phyloP scores from a whole-genome alignment of 768 basidiomycete species.

The Auricularia cornea region DNA sequence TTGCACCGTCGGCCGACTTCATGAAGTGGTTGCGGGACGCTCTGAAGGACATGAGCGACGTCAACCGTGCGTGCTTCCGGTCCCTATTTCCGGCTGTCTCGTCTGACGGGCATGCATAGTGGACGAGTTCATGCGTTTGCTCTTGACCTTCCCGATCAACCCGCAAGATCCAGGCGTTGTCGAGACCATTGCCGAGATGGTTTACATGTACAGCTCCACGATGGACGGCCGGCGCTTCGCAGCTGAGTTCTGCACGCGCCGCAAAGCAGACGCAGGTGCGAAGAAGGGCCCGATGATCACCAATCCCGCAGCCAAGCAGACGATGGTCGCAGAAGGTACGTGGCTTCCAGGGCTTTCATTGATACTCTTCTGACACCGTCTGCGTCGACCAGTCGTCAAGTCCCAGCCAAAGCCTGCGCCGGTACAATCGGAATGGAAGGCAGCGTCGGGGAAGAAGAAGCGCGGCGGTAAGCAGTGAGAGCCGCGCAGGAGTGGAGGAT shows the following conservation, averaged over 20 bases:
- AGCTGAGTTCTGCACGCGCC: slow-evolving; percentile 77
- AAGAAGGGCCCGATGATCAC: slow-evolving; percentile 29
- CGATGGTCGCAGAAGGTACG: slow-evolving; percentile 62
- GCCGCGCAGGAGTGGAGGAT: neutral
- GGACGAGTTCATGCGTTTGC: slow-evolving; percentile 93
- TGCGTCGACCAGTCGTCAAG: slow-evolving; percentile 55
- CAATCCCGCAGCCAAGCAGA: slow-evolving; percentile 35
- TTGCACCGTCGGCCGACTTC: slow-evolving; percentile 80
- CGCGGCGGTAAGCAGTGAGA: slow-evolving; percentile 40
- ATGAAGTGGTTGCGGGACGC: slow-evolving; percentile 84
- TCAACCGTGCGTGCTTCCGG: slow-evolving; percentile 51
- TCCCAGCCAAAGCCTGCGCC: slow-evolving; percentile 65
- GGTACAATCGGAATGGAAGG: slow-evolving; percentile 68
- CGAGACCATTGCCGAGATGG: slow-evolving; percentile 92
- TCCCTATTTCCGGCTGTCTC: too few relatives aligned
- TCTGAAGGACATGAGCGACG: slow-evolving; percentile 49
- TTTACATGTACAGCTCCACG: slow-evolving; percentile 90
- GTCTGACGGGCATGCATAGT: too few relatives aligned
- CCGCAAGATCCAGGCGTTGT: slow-evolving; percentile 61
- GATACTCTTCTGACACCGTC: neutral
- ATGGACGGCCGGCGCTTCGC: slow-evolving; percentile 94
- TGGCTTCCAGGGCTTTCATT: neutral
- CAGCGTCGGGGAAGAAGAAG: slow-evolving; percentile 95
- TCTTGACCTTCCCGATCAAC: slow-evolving; percentile 89
- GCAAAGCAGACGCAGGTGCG: slow-evolving; percentile 68